Evolutionary conservation across 768 basidiomycete species (phyloP), one percentile per base, ranked within the genome.

Genomic region (Hericium coralloides): DNA sequence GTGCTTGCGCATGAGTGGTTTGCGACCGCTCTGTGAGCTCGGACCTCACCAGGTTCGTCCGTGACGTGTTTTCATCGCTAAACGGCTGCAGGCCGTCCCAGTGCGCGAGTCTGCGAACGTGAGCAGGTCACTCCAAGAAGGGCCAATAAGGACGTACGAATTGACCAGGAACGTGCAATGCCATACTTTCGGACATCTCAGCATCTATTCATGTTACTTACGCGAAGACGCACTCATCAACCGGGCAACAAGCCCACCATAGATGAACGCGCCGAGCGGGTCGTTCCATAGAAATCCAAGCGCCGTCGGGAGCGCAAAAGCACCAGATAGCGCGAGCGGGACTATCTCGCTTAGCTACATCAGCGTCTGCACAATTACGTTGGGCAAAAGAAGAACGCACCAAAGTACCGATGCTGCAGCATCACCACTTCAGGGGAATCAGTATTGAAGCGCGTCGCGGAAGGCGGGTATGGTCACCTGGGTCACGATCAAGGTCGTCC

Each of bases 61-160:
- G 71, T 0, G 89, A 90, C 3, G 86, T 86, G 62, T 91, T 80
- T 62, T 91, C 89, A 62, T 89, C 86, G 2, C 87, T 83, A 65
- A 89, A 91, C 0, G 84, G 87, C 61, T 91, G 89, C 18, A 89
- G 64, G 9, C 90, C 90, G 14, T 88, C 79, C 85, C 85, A 90
- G 59, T 92, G 90, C 3, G 89, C 88, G 6, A 92, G 68, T 1
- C 85, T 86, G 7, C 4, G 20, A 18, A 14, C 37, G 17, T 37
- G 41, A 38, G 1, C 18, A 52, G 49, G 55, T 8, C n/a, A 6
- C 26, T 47, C n/a, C 41, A 56, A 18, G 47, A 38, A 6, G 43
- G 18, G 12, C 6, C 18, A 57, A 15, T 18, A 25, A 23, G 7
- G 6, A 70, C 81, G 54, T 59, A 86, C 83, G 84, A 87, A 59